Evolutionary conservation across 495 filamentous ascomycete genomes (phyloP).

Genomic region (Xylaria longipes): DNA sequence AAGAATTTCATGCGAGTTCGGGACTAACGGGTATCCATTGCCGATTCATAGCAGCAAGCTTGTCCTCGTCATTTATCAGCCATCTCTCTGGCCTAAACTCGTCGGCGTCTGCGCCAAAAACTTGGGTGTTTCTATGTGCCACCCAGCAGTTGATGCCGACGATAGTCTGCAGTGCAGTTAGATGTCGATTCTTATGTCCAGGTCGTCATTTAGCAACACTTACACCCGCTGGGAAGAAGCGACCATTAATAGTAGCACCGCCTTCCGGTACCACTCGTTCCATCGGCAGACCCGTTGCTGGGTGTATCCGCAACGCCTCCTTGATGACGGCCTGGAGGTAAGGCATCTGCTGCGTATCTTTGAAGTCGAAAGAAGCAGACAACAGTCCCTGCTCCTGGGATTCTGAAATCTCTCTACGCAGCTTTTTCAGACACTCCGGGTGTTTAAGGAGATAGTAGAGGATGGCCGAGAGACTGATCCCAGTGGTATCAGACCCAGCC

Average conservation of each 20-base stretch:
- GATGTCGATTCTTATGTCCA: slow-evolving; percentile 31
- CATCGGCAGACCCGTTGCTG: slow-evolving; percentile 60
- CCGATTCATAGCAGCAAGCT: slow-evolving; percentile 49
- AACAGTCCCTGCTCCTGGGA: not conserved
- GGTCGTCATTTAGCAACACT: slow-evolving; percentile 29
- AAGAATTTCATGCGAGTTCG: not conserved
- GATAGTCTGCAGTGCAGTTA: slow-evolving; percentile 49
- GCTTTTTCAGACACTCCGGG: slow-evolving; percentile 41
- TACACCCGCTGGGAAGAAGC: slow-evolving; percentile 59
- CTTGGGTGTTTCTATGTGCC: slow-evolving; percentile 52
- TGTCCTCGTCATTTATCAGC: slow-evolving; percentile 49
- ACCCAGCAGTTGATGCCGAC: slow-evolving; percentile 66
- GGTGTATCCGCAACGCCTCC: slow-evolving; percentile 66
- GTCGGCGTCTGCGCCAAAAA: slow-evolving; percentile 55
- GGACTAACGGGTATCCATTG: slow-evolving; percentile 34
- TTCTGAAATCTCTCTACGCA: slow-evolving; percentile 50
- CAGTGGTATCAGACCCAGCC: slow-evolving; percentile 64
- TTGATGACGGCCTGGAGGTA: slow-evolving; percentile 72
- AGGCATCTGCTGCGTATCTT: slow-evolving; percentile 58
- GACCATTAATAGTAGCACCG: slow-evolving; percentile 58
- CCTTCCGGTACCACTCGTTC: slow-evolving; percentile 63
- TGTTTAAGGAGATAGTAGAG: slow-evolving; percentile 58
- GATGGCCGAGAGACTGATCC: slow-evolving; percentile 56
- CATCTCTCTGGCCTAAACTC: slow-evolving; percentile 55
- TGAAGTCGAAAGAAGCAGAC: slow-evolving; percentile 46